A percentile compares a stretch with the other conserved stretches of the same genome.
Conservation (phyloP, 495 filamentous ascomycete species). For the Xylaria cubensis region DNA sequence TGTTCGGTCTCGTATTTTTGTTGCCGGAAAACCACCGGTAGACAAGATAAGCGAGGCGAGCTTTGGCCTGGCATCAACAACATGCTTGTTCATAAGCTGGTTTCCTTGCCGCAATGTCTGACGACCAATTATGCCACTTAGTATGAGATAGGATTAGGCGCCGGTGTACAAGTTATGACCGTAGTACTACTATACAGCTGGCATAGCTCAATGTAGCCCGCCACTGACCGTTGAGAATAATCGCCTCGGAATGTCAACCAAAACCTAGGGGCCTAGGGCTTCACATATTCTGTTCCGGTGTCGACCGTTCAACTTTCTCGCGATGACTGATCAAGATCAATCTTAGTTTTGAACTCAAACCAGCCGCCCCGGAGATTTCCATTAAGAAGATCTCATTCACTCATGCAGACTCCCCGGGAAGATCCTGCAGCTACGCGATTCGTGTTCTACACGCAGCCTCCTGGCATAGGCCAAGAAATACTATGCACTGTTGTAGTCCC, state of each 20-base stretch:
- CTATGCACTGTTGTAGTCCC: background rate
- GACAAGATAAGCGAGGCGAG: background rate
- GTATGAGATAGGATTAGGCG: background rate
- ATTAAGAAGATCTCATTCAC: conserved; percentile 18
- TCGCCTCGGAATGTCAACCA: background rate
- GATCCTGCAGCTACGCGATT: conserved; percentile 24
- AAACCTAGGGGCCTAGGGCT: background rate
- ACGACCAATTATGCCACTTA: background rate
- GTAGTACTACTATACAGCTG: background rate
- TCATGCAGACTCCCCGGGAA: conserved; percentile 21
- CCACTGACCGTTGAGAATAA: background rate
- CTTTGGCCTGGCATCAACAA: background rate
- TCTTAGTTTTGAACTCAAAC: background rate
- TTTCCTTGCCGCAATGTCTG: background rate
- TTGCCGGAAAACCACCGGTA: background rate
- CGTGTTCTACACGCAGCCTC: background rate
- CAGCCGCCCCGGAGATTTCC: background rate
- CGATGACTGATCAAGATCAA: background rate
- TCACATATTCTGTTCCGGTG: background rate
- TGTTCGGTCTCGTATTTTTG: background rate
- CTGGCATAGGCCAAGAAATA: background rate
- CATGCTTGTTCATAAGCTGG: background rate
- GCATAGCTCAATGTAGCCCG: background rate
- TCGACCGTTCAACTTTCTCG: background rate
- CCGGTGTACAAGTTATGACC: background rate